Base-by-base conservation (phyloP, 2,329 filamentous ascomycete species). In the Penicillium sp. region DNA sequence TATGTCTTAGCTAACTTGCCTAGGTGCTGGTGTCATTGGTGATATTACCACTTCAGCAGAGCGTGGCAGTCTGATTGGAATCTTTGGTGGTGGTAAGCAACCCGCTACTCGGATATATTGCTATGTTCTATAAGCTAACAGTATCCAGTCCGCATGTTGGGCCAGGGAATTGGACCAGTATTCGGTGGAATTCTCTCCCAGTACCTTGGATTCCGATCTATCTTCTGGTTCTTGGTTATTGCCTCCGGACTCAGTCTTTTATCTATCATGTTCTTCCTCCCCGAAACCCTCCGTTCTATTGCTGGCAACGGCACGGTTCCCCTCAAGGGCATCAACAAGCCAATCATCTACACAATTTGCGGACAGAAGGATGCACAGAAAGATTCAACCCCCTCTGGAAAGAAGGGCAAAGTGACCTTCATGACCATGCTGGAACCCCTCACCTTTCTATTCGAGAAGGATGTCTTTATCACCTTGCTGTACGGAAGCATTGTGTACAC, bases 401-500 rank as follows among this genome's bases (percentile, higher is more conserved):
- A 61, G 29, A 67, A 67, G 41, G 50, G 50, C 17, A 72, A 69
- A 9, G 53, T 79, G 1, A 73, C 71, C 0, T 33, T 63, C 17
- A 73, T 62, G 8, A 77, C 70, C 3, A 68, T 79, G 13, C 27
- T 78, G 3, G 67, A 69, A 8, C 78, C 80, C 0, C 62, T 82
- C 3, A 66, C 64, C 13, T 74, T 80, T 55, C 69, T 82, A 3
- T 59, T 63, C 8, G 77, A 82, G 56, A 80, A 80, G 58, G 80
- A 82, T 51, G 75, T 82, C 15, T 71, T 80, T 43, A 67, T 75
- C 45, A 75, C 73, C 4, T 64, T 82, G 0, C 64, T 79, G 51
- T 82, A 75, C 41, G 77, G 78, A 42, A 73, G 73, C 12, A 71
- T 79, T 6, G 72, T 79, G 1, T 82, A 81, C 60, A 74, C 78